Evolutionary conservation across 75 land plant species (phyloP).

Genomic region (Pseudotsuga menziesii): DNA sequence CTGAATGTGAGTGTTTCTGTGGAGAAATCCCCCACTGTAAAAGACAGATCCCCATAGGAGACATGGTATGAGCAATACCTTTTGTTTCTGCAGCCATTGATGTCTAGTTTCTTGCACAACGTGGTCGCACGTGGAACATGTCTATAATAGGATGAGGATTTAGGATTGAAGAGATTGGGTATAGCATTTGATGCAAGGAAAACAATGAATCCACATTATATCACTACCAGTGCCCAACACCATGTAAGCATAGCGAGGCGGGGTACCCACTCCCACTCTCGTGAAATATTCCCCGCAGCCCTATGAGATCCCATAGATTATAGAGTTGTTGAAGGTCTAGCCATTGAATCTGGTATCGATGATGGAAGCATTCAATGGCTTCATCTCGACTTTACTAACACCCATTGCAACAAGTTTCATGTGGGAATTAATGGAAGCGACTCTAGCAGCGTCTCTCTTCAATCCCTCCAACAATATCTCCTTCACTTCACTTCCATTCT

Average conservation of each 20-base stretch:
- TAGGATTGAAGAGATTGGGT: conserved; percentile 58
- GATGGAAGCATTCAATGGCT: no score
- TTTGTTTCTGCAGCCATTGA: conserved; percentile 34
- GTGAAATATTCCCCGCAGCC: conserved; percentile 89
- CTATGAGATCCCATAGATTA: conserved; percentile 57
- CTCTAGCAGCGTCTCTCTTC: conserved; percentile 24
- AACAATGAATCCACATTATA: conserved; percentile 72
- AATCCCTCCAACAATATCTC: conserved; percentile 12
- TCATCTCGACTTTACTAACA: neutral
- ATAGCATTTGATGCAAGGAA: conserved; percentile 66
- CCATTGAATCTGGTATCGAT: neutral
- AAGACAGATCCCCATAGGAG: conserved; percentile 77
- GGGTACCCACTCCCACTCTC: conserved; percentile 70
- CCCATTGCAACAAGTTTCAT: neutral
- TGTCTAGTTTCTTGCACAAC: conserved; percentile 45
- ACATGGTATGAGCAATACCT: conserved; percentile 55
- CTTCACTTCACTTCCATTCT: neutral
- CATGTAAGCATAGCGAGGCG: conserved; percentile 44
- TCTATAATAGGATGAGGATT: conserved; percentile 34
- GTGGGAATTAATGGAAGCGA: neutral
- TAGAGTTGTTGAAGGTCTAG: conserved; percentile 42
- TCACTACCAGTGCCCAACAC: conserved; percentile 83
- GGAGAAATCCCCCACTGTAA: conserved; percentile 65
- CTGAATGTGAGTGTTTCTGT: conserved; percentile 64
- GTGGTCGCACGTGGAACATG: conserved; percentile 41